These are phyloP conservation scores for Lentinus tigrinus DNA, from an alignment of 768 basidiomycete genomes.

Conservation along the genomic window DNA sequence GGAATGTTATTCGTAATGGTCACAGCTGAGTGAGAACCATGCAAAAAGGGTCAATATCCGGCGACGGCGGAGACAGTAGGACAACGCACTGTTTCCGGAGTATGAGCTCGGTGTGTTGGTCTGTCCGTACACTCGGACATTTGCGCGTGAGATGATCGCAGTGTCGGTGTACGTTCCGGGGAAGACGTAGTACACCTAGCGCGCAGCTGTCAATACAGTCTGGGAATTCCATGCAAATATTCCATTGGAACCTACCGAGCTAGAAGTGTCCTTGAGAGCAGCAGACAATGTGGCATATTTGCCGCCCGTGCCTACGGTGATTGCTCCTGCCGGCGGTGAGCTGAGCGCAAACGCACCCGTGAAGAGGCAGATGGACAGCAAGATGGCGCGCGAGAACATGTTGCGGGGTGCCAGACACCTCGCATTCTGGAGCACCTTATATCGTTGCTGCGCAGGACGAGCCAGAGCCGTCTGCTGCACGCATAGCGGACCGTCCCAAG, in stretches of 20 bases:
- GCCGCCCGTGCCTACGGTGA: slow-evolving; percentile 22
- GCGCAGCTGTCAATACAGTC: neutral
- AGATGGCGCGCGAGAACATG: slow-evolving; percentile 2
- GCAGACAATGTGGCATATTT: slow-evolving; percentile 17
- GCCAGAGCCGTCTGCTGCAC: neutral
- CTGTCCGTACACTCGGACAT: slow-evolving; percentile 22
- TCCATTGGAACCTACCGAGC: slow-evolving; percentile 11
- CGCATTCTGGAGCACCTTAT: neutral
- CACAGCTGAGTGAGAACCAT: slow-evolving; percentile 24
- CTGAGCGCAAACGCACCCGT: slow-evolving; percentile 13
- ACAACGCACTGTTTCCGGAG: slow-evolving; percentile 23
- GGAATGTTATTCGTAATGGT: slow-evolving; percentile 25
- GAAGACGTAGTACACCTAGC: slow-evolving; percentile 21
- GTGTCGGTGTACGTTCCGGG: slow-evolving; percentile 22
- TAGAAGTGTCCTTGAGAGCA: slow-evolving; percentile 23
- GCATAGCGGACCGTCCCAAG: neutral
- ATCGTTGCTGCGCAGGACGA: neutral
- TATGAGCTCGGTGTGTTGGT: slow-evolving; percentile 19
- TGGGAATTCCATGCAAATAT: neutral
- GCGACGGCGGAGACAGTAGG: neutral
- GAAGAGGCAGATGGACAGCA: slow-evolving; percentile 2
- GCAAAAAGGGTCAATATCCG: slow-evolving; percentile 1
- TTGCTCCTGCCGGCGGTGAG: slow-evolving; percentile 22
- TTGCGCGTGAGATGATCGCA: slow-evolving; percentile 22
- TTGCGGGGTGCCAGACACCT: neutral